Evolutionary conservation across 2,329 filamentous ascomycete genomes (phyloP), one percentile per base, ranked within the genome.

Genomic region (Stagonosporopsis cucurbitacearum): DNA sequence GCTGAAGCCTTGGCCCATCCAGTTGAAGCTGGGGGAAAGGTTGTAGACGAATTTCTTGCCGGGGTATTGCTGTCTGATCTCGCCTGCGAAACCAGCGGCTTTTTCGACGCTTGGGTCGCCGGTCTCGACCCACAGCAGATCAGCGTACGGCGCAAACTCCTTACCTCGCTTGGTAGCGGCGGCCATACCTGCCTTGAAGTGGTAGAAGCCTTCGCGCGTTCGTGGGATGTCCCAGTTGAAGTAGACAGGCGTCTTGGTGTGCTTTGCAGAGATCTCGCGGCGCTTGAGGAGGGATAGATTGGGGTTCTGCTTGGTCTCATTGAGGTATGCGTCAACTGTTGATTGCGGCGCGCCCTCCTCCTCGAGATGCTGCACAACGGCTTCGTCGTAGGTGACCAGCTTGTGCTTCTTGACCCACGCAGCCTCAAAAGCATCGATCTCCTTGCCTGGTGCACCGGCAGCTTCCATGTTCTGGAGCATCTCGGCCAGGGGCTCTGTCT

Each of bases 71-170:
- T 80, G 77, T 50, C 90, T 86, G 58, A 99, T 95, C 41, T 92
- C 85, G 11, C 84, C 83, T 12, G 90, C 91, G 47, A 99, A 92
- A 46, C 83, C 81, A 3, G 84, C 81, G 0, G 91, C 92, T 30
- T 96, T 90, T 46, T 85, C 77, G 11, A 98, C 91, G 64, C 87
- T 88, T 20, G 95, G 94, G 65, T 95, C 90, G 44, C 91, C 94
- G 0, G 95, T 98, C 80, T 99, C 95, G 43, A 98, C 91, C 95
- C 95, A 99, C 12, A 98, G 84, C 17, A 99, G 88, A 75, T 99
- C 95, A 1, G 95, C 92, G 72, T 91, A 97, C 0, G 94, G 93
- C 0, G 88, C 92, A 69, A 96, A 98, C 44, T 90, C 91, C 58
- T 96, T 88, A 2, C 93, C 93, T 51, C 95, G 90, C 82, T 98